Evolutionary conservation across 306 rosid species (phyloP).

Genomic region (Pterocarpus santalinus): DNA sequence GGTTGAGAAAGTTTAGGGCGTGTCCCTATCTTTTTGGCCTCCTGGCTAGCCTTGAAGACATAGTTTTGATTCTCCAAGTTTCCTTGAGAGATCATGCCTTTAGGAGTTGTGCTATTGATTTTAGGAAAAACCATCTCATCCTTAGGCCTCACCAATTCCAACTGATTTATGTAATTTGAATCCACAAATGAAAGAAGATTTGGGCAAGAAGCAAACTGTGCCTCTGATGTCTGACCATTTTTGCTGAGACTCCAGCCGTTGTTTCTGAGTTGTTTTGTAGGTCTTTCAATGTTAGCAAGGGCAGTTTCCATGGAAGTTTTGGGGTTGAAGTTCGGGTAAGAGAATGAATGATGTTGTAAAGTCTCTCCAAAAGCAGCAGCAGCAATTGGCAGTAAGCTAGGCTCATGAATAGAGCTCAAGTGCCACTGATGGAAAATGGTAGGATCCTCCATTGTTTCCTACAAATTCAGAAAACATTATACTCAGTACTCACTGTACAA

Average conservation of each 20-base stretch:
- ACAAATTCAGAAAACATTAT: constrained; percentile 33
- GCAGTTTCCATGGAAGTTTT: constrained; percentile 22
- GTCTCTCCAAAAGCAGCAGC: constrained; percentile 73
- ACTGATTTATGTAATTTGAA: constrained; percentile 54
- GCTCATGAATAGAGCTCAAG: constrained; percentile 64
- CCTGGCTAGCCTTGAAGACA: constrained; percentile 52
- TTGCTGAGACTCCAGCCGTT: not conserved
- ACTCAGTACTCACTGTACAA: not conserved
- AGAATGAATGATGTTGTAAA: constrained; percentile 59
- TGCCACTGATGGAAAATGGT: constrained; percentile 67
- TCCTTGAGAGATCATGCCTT: constrained; percentile 62
- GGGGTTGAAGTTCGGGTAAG: constrained; percentile 54
- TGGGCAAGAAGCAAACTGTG: constrained; percentile 56
- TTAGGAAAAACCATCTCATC: constrained; percentile 60
- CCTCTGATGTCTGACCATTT: constrained; percentile 49
- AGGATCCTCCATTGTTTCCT: constrained; percentile 75
- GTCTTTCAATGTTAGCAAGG: constrained; percentile 4
- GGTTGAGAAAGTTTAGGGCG: constrained; percentile 64
- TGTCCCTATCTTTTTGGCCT: constrained; percentile 46
- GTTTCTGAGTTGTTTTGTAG: not conserved
- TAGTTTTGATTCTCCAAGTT: constrained; percentile 53
- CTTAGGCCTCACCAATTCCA: constrained; percentile 61
- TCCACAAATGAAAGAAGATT: constrained; percentile 57
- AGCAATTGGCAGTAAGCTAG: constrained; percentile 61
- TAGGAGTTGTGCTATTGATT: constrained; percentile 47